phyloP scores from a whole-genome alignment of 306 rosid genomes.

The Cicer cuneatum region DNA sequence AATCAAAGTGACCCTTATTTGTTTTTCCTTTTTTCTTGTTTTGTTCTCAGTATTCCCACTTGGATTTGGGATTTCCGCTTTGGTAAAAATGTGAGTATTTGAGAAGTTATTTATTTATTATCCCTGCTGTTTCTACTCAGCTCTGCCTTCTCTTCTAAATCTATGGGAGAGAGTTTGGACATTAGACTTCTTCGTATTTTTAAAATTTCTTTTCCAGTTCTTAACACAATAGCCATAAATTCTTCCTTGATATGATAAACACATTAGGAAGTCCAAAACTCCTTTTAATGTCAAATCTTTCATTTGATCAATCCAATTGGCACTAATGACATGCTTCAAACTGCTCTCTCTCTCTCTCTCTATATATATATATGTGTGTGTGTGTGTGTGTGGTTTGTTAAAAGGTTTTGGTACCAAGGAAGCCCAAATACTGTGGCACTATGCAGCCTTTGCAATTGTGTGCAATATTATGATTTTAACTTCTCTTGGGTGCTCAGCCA shows the following conservation, averaged over 20 bases:
- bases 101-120: conserved; percentile 16
- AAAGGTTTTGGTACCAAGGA: too few species aligned
- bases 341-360: background rate
- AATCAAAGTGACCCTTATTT: background rate
- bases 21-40: background rate
- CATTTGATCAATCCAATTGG: conserved; percentile 12
- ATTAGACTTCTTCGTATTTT: conserved; percentile 22
- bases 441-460: too few species aligned
- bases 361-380: too few species aligned
- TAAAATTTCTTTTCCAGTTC: background rate
- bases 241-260: conserved; percentile 23
- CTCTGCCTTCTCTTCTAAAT: conserved; percentile 26
- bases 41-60: conserved; percentile 9
- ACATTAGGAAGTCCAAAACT: conserved; percentile 21
- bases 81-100: conserved; percentile 6
- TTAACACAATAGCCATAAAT: background rate
- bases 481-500: conserved; percentile 8
- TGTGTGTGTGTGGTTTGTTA: too few species aligned
- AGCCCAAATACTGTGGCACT: too few species aligned
- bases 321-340: background rate
- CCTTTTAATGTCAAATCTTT: conserved; percentile 20
- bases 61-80: conserved; percentile 10
- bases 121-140: conserved; percentile 15
- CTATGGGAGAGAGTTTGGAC: conserved; percentile 15
- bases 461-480: background rate